A percentile compares a stretch with the other conserved stretches of the same genome.
phyloP scores from a whole-genome alignment of 1,284 basidiomycete genomes.

The Irpex rosettiformis region DNA sequence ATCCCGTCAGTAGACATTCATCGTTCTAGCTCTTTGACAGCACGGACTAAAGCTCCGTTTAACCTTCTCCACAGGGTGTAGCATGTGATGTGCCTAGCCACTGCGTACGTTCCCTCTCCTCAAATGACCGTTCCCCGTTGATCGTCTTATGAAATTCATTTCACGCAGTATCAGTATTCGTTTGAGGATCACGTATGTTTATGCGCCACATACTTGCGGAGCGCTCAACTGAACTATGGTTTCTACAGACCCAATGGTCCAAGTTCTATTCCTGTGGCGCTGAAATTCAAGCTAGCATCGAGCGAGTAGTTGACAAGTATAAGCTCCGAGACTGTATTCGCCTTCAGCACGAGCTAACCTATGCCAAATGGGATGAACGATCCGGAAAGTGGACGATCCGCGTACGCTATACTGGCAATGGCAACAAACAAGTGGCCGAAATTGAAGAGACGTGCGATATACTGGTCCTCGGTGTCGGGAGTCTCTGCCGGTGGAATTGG shows the following conservation, averaged over 20 bases:
- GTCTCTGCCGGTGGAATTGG: constrained; percentile 17
- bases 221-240: not conserved
- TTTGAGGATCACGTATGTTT: constrained; percentile 45
- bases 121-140: not conserved
- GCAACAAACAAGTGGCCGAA: too few species aligned
- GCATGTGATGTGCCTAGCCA: constrained; percentile 39
- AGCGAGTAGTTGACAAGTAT: constrained; percentile 51
- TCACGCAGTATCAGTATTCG: constrained; percentile 52
- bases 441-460: constrained; percentile 17
- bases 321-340: constrained; percentile 46
- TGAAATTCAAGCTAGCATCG: constrained; percentile 50
- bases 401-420: constrained; percentile 28
- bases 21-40: not conserved
- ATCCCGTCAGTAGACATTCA: constrained; percentile 23
- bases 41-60: not conserved
- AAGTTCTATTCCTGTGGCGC: constrained; percentile 51
- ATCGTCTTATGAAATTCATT: not conserved
- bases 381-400: constrained; percentile 50
- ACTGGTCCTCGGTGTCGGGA: constrained; percentile 12
- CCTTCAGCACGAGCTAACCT: constrained; percentile 45
- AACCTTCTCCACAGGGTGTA: constrained; percentile 34
- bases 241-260: constrained; percentile 46
- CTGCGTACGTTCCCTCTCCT: constrained; percentile 3
- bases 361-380: constrained; percentile 44
- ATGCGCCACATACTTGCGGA: not conserved